These are phyloP conservation scores for Annulohypoxylon nitens DNA, from an alignment of 495 filamentous ascomycete species.

Conservation along the genomic window DNA sequence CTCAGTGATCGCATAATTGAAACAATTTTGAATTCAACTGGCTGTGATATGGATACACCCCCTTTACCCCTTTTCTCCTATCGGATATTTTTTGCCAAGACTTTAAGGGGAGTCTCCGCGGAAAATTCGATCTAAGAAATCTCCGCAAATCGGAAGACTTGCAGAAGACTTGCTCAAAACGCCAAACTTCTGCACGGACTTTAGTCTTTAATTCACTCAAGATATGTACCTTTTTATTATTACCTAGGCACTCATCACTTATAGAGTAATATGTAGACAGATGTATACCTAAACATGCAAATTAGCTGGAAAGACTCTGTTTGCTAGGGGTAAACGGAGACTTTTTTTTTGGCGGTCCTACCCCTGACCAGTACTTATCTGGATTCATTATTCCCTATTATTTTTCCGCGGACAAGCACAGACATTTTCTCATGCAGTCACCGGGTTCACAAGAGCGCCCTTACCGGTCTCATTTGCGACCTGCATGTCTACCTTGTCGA, in stretches of 20 bases:
- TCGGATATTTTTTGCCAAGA: neutral
- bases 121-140: constrained; percentile 4
- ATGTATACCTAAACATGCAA: too few species aligned
- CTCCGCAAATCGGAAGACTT: constrained; percentile 16
- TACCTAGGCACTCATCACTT: too few species aligned
- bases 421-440: neutral
- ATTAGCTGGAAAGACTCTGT: too few species aligned
- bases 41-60: neutral
- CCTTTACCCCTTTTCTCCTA: neutral
- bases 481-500: constrained; percentile 25
- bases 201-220: too few species aligned
- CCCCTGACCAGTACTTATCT: too few species aligned
- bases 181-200: neutral
- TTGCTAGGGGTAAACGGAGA: too few species aligned
- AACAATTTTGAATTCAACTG: too few species aligned
- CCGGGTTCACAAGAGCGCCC: constrained; percentile 1
- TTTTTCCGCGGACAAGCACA: constrained; percentile 16
- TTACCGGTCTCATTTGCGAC: constrained; percentile 22
- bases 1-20: too few species aligned
- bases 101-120: neutral
- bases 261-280: too few species aligned
- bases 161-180: neutral
- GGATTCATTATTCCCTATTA: neutral
- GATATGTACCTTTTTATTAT: too few species aligned
- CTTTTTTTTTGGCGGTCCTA: too few species aligned